These are phyloP conservation scores for Caloboletus firmus DNA, from an alignment of 1,284 basidiomycete genomes.

Conservation along the genomic window DNA sequence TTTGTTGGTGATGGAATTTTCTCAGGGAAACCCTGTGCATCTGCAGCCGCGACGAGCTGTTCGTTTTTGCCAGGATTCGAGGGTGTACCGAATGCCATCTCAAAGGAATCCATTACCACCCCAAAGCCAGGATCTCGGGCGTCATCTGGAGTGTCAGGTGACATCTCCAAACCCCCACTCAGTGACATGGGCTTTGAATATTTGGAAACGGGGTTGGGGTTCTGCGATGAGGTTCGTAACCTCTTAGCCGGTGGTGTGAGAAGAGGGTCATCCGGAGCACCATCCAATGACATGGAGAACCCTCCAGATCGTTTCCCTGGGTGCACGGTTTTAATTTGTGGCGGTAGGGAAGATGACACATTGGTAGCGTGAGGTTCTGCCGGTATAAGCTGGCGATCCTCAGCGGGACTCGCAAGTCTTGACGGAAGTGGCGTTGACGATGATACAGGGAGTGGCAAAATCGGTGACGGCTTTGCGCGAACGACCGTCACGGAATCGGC, in stretches of 20 bases:
- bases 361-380: slow-evolving; percentile 8
- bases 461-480: slow-evolving; percentile 31
- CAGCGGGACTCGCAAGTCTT: slow-evolving; percentile 12
- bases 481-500: slow-evolving; percentile 10
- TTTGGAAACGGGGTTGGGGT: neutral
- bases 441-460: slow-evolving; percentile 21
- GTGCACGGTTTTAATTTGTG: slow-evolving; percentile 6
- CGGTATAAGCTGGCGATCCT: slow-evolving; percentile 6
- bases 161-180: slow-evolving; percentile 6
- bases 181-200: slow-evolving; percentile 1
- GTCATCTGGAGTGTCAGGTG: neutral
- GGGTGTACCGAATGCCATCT: neutral
- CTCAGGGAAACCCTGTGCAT: neutral
- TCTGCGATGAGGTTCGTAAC: slow-evolving; percentile 12
- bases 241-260: slow-evolving; percentile 21
- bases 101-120: neutral
- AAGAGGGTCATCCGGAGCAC: neutral
- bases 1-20: slow-evolving; percentile 35
- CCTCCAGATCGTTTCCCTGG: slow-evolving; percentile 21
- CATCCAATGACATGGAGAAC: slow-evolving; percentile 9
- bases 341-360: slow-evolving; percentile 14
- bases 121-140: slow-evolving; percentile 1
- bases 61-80: slow-evolving; percentile 9
- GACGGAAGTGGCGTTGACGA: slow-evolving; percentile 23
- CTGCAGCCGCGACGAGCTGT: neutral